Base-by-base conservation (phyloP, 2,329 filamentous ascomycete species). In the Diaporthe vaccinii region DNA sequence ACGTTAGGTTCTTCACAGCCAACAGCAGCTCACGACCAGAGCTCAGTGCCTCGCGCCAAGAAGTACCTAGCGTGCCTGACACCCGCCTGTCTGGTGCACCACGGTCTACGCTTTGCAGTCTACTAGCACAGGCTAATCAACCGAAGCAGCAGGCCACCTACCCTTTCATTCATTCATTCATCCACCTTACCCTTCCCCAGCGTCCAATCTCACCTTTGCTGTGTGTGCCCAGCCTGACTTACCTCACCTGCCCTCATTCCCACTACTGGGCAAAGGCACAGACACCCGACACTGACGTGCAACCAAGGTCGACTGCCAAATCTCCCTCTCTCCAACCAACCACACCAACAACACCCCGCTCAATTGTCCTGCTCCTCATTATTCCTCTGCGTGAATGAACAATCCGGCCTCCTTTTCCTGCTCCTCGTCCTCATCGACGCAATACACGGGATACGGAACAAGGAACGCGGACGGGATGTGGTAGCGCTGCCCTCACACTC, bases 401-500 rank as follows among this genome's bases (percentile, higher is more conserved):
- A 53, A 68, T 39, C 31, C 22, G 34, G 17, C 34, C 46, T 22
- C 14, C 41, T 46, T 17, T 20, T 67, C 25, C 41, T 67, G 28
- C 14, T 46, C 25, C 34, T 67, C 17, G 25, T 51, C 39, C 25
- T 67, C 65, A 8, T 39, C 31, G 22, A 12, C 31, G 31, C 46
- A 28, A 28, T 12, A 55, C 49, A 41, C 44, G 34, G 36, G 61
- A 65, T 4, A 31, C 61, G 61, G 61, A 65, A 65, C 61, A 65
- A 65, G 61, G 39, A 51, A 61, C 36, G 41, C 46, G 69, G 39
- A 53, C 73, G 75, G 75, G 62, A 76, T 76, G 75, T 20, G 75
- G 73, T 76, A 76, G 75, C 69, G 34, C 59, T 72, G 61, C 53
- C 62, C 51, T 73, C 59, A 36, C n/a, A 44, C 75, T 76, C 75